These are phyloP conservation scores for Aschersonia sp. DNA, from an alignment of 2,329 filamentous ascomycete genomes.

Conservation along the genomic window DNA sequence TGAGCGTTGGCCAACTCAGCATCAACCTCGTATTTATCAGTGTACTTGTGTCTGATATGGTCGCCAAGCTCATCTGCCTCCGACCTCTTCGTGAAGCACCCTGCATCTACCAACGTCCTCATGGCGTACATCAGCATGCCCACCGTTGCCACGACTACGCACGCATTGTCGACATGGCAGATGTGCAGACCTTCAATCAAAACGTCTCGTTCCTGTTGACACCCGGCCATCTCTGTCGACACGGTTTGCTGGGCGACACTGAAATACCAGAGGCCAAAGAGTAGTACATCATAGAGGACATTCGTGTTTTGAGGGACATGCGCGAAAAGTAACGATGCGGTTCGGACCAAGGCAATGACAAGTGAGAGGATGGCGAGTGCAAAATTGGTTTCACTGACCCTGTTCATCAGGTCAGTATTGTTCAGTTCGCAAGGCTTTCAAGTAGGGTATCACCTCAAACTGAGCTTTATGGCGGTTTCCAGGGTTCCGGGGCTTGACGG, in stretches of 20 bases:
- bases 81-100: neutral
- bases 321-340: conserved; percentile 8
- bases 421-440: too few relatives aligned
- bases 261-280: conserved; percentile 13
- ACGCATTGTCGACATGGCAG: conserved; percentile 1
- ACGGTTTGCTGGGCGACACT: conserved; percentile 7
- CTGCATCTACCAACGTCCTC: neutral
- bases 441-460: conserved; percentile 6
- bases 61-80: neutral
- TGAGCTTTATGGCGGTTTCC: conserved; percentile 12
- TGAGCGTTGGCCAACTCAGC: conserved; percentile 2
- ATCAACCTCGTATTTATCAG: neutral
- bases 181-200: neutral
- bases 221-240: neutral
- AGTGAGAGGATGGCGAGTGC: conserved; percentile 15
- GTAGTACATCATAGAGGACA: conserved; percentile 14
- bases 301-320: conserved; percentile 11
- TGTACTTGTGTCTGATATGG: neutral
- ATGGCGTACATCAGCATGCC: conserved; percentile 1
- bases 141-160: neutral
- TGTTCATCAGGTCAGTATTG: too few relatives aligned
- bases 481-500: conserved; percentile 5
- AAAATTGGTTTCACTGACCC: conserved; percentile 13
- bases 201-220: neutral
- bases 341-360: conserved; percentile 12